Evolutionary conservation across 257 asterid genomes (phyloP), one percentile per base, ranked within the genome.

Genomic region (Prunella vulgaris): DNA sequence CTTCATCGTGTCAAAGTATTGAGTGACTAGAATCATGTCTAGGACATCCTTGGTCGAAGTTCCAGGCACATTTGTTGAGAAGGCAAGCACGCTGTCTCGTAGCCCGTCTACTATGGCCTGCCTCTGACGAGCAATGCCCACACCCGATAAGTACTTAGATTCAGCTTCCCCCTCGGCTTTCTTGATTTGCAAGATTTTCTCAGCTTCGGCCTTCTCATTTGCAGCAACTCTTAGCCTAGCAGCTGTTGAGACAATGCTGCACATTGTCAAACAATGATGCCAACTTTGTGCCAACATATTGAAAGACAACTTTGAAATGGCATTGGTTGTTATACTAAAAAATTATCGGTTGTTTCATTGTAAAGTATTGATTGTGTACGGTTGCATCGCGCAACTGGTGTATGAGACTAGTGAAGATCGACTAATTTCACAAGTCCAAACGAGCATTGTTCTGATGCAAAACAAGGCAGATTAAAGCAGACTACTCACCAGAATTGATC

Each of bases 401-500:
- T n/a, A n/a, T n/a, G n/a, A n/a, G n/a, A n/a, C n/a, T n/a, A n/a
- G n/a, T n/a, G n/a, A n/a, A n/a, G n/a, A n/a, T n/a, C n/a, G n/a
- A n/a, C n/a, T n/a, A n/a, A n/a, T n/a, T 25, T 25, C 28, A 25
- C 28, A 25, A 25, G n/a, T 25, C 28, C 28, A 25, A 25, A 25
- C 1, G 2, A 25, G 4, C 33, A 30, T 30, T 30, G 33, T 25
- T 25, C 3, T 25, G 2, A 25, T 25, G 28, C 28, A 25, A 25
- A 25, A n/a, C n/a, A n/a, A n/a, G n/a, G n/a, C n/a, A n/a, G n/a
- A n/a, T n/a, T n/a, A n/a, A n/a, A n/a, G n/a, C n/a, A 1, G 33
- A 30, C 33, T 30, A 38, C 68, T 69, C 32, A 76, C 80, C 80
- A 1, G 93, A 83, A 53, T 87, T 87, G 32, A 87, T 87, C 76